Percentiles rank a stretch among this genome's conserved stretches.
Conservation (phyloP, 192 early-diverging fungal species). For the Allomyces macrogynus region DNA sequence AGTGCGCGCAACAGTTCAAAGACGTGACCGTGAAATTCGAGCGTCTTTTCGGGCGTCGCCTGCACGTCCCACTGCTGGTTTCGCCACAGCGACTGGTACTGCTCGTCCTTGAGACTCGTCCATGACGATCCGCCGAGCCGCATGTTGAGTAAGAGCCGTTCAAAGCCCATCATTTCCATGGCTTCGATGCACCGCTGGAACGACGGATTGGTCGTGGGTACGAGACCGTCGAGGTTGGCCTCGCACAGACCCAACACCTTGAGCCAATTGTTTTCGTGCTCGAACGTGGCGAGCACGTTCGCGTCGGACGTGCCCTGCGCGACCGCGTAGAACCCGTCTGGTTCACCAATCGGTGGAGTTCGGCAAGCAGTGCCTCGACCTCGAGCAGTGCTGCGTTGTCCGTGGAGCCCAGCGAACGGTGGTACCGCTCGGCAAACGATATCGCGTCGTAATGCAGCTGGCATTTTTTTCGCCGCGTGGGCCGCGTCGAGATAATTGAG, state of each 20-base stretch:
- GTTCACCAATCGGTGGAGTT: neutral
- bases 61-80: neutral
- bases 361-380: neutral
- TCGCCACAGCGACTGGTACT: neutral
- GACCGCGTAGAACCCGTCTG: neutral
- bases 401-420: neutral
- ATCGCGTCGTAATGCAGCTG: neutral
- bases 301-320: neutral
- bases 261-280: neutral
- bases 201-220: neutral
- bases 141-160: neutral
- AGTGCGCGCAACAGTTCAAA: neutral
- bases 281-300: neutral
- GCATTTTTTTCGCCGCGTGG: neutral
- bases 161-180: neutral
- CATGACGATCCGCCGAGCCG: neutral
- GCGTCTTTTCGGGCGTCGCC: neutral
- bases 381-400: neutral
- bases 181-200: neutral
- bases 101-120: neutral
- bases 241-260: neutral
- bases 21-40: neutral
- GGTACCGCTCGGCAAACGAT: neutral
- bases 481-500: neutral
- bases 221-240: neutral